Evolutionary conservation across 768 basidiomycete genomes (phyloP).

Genomic region (Saitozyma podzolica): DNA sequence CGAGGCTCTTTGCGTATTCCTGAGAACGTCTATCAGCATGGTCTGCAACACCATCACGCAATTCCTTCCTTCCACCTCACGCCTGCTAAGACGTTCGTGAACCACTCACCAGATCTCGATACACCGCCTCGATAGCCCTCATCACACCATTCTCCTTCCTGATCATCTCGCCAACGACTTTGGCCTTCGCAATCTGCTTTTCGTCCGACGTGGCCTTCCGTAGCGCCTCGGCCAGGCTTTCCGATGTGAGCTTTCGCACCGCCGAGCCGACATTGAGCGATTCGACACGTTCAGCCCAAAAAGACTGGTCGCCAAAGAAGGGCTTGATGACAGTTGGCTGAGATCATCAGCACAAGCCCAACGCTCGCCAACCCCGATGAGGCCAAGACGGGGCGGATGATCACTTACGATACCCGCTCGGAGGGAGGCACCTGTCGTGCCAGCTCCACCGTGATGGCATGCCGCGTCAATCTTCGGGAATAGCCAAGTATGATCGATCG

Average conservation of each 20-base stretch:
- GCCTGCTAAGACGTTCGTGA: not conserved
- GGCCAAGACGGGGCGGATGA: not conserved
- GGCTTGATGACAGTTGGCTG: constrained; percentile 89
- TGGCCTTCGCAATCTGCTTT: constrained; percentile 86
- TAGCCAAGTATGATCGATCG: constrained; percentile 93
- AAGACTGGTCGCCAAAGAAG: constrained; percentile 97
- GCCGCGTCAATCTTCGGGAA: constrained; percentile 93
- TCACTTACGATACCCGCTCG: constrained; percentile 59
- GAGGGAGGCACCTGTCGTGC: constrained; percentile 91
- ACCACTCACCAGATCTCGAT: constrained; percentile 69
- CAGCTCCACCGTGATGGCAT: constrained; percentile 96
- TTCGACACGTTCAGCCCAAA: constrained; percentile 98
- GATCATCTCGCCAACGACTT: constrained; percentile 80
- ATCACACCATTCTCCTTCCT: constrained; percentile 88
- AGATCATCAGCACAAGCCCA: constrained; percentile 58
- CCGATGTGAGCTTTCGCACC: constrained; percentile 81
- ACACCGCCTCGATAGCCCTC: constrained; percentile 90
- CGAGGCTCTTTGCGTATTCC: constrained; percentile 85
- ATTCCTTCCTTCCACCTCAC: not conserved
- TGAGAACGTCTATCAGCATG: constrained; percentile 10
- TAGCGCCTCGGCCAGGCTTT: constrained; percentile 75
- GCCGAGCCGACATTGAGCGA: constrained; percentile 87
- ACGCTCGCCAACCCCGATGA: constrained; percentile 52
- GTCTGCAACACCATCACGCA: not conserved
- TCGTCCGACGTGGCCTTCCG: constrained; percentile 76